Base-by-base conservation (phyloP, 176 grass and related monocot species). In the Triticum turgidum region DNA sequence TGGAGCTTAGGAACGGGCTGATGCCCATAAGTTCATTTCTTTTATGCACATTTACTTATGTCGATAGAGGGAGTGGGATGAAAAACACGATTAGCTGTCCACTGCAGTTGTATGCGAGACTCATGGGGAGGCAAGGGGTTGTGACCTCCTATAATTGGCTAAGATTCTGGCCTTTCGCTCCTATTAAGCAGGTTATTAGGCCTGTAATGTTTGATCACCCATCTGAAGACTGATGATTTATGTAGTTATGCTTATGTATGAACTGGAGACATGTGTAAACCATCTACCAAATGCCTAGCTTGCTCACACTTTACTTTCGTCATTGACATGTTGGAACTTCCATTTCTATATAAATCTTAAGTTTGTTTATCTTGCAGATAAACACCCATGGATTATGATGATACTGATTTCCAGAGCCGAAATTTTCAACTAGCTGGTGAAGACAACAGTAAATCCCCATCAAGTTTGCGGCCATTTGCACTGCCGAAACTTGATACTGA, bases 381-480 rank as follows among this genome's bases (percentile, higher is more conserved):
- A 90, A 86, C 72, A 97, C 89, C 94, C 89, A 99, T 99, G 97
- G 97, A 99, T 91, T 88, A 91, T 99, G 94, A 99, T 20, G 89
- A 99, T 85, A 84, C 65, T 83, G 92, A 97, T 81, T 94, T 99
- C 94, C 90, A 97, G 61, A 97, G 84, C 83, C 94, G 84, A 76
- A 96, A 91, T 58, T 94, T 97, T 85, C 90, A 97, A 81, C 62
- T 97, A 97, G 87, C 85, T 42, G 84, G 85, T 74, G 94, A 97
- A 86, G 94, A 90, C 32, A 91, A 69, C 61, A 88, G 67, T 72
- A 96, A 84, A 78, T 97, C 94, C 37, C 83, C 97, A 35, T 78
- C 87, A 90, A 90, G 86, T 85, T 87, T 99, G 86, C 90, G 74
- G 54, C 82, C 83, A 75, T 99, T 89, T 90, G 79, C 88, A 85